These are phyloP conservation scores for Phytophthora tentaculata DNA, from an alignment of 352 stramenopile genomes.

Conservation along the genomic window DNA sequence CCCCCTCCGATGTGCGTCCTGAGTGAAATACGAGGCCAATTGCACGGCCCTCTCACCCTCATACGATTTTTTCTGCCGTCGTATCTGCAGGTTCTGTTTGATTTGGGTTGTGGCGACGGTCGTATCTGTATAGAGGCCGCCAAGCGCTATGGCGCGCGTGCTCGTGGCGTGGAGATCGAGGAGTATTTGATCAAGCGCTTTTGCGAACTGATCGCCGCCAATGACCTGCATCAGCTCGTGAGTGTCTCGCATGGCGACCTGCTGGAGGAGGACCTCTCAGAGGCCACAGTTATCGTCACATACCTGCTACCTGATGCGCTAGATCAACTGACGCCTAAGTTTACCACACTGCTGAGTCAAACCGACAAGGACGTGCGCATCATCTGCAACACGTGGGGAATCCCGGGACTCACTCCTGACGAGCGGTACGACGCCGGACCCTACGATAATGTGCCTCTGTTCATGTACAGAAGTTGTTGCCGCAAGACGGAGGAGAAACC, in stretches of 20 bases:
- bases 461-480: conserved; percentile 49
- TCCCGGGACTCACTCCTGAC: conserved; percentile 38
- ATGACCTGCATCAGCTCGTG: conserved; percentile 51
- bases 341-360: conserved; percentile 42
- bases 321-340: conserved; percentile 45
- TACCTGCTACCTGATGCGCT: conserved; percentile 65
- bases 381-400: conserved; percentile 73
- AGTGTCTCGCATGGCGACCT: conserved; percentile 57
- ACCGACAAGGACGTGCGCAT: conserved; percentile 49
- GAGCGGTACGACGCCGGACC: conserved; percentile 45
- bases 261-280: conserved; percentile 53
- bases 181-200: conserved; percentile 60
- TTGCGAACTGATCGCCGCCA: conserved; percentile 35
- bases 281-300: conserved; percentile 63
- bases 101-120: conserved; percentile 65
- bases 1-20: conserved; percentile 48
- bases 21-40: background rate
- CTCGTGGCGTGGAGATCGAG: conserved; percentile 66
- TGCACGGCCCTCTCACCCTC: conserved; percentile 1
- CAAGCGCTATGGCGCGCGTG: conserved; percentile 44
- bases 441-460: conserved; percentile 57
- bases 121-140: conserved; percentile 66
- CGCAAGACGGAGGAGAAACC: conserved; percentile 4
- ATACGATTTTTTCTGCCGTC: background rate
- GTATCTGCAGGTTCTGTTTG: conserved; percentile 45